Evolutionary conservation across 371 early-diverging fungal species (phyloP).

Genomic region (Lichtheimia corymbifera): DNA sequence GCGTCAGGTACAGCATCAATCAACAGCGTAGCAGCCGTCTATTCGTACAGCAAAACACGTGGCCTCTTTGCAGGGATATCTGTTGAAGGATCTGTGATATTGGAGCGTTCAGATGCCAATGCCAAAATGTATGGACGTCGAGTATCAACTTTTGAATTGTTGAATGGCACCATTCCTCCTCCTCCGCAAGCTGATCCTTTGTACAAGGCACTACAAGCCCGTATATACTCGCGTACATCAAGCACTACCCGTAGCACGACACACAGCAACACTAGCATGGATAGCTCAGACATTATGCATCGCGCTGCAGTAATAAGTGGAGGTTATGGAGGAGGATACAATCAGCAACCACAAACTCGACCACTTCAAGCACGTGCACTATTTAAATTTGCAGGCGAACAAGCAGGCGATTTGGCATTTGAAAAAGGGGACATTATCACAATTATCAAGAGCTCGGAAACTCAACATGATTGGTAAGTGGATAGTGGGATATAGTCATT

Average conservation of each 20-base stretch:
- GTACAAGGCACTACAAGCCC: slow-evolving; percentile 71
- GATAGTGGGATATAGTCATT: not conserved
- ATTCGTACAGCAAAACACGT: slow-evolving; percentile 86
- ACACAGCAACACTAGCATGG: not conserved
- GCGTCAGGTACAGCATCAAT: slow-evolving; percentile 80
- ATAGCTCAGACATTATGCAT: slow-evolving; percentile 22
- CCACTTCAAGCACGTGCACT: slow-evolving; percentile 60
- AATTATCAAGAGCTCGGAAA: slow-evolving; percentile 63
- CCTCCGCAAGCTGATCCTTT: slow-evolving; percentile 83
- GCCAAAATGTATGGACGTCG: slow-evolving; percentile 81
- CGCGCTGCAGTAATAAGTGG: slow-evolving; percentile 18
- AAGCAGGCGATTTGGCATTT: slow-evolving; percentile 75
- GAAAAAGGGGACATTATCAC: slow-evolving; percentile 76
- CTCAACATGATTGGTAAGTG: slow-evolving; percentile 70
- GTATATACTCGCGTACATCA: slow-evolving; percentile 1
- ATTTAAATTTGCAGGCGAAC: slow-evolving; percentile 75
- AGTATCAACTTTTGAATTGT: slow-evolving; percentile 77
- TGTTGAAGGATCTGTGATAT: slow-evolving; percentile 89
- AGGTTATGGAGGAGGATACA: slow-evolving; percentile 5
- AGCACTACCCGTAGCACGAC: not conserved
- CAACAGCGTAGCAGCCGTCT: slow-evolving; percentile 85
- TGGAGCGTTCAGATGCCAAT: slow-evolving; percentile 92
- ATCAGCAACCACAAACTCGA: not conserved
- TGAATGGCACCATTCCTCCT: slow-evolving; percentile 75
- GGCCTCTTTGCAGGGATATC: slow-evolving; percentile 95